phyloP scores from a whole-genome alignment of 2,329 filamentous ascomycete genomes.

The Alternaria sp. region DNA sequence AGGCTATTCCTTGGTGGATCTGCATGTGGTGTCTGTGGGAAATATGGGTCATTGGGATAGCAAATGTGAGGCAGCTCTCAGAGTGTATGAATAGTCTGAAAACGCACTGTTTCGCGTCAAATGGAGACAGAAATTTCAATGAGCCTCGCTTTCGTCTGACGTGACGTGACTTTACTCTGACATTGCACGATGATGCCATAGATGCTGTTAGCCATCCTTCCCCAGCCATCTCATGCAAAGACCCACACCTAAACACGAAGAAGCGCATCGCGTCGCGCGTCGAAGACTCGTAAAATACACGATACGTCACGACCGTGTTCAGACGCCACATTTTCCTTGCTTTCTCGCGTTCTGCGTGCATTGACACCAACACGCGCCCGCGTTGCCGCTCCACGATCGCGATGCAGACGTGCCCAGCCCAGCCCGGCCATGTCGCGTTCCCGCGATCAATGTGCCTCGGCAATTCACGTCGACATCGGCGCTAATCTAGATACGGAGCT shows the following conservation, averaged over 20 bases:
- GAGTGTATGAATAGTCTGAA: constrained; percentile 34
- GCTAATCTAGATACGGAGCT: constrained; percentile 8
- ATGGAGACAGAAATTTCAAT: constrained; percentile 24
- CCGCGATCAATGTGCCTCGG: constrained; percentile 8
- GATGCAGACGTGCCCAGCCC: not conserved
- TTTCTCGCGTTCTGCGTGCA: no score
- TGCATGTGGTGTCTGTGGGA: constrained; percentile 16
- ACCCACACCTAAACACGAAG: not conserved
- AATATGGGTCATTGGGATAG: constrained; percentile 9
- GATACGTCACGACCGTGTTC: constrained; percentile 14
- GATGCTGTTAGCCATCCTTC: not conserved
- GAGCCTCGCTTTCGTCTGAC: not conserved
- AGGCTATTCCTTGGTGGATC: constrained; percentile 35
- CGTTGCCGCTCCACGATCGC: not conserved
- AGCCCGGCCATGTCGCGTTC: not conserved
- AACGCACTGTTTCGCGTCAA: constrained; percentile 23
- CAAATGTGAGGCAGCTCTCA: constrained; percentile 9
- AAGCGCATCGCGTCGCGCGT: constrained; percentile 6
- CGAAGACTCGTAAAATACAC: not conserved
- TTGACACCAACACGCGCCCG: constrained; percentile 2
- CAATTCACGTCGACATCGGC: constrained; percentile 1
- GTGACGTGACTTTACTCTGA: not conserved
- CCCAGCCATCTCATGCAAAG: constrained; percentile 5
- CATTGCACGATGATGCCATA: not conserved
- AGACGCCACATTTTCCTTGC: constrained; percentile 1